phyloP scores from a whole-genome alignment of 225 moss, liverwort and hornwort genomes.

The Pseudoscleropodium purum region DNA sequence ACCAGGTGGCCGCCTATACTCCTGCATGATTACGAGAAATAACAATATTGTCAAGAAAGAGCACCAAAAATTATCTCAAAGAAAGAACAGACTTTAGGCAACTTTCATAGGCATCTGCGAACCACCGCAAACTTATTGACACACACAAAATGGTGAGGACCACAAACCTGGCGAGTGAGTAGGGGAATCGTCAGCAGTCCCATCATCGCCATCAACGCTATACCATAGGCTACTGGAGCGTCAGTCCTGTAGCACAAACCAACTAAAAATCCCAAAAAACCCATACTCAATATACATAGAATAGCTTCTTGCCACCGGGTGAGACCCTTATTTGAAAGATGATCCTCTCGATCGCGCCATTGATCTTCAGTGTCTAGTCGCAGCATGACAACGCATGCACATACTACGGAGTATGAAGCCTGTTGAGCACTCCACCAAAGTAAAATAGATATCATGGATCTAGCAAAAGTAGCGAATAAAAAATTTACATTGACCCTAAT shows the following conservation, averaged over 20 bases:
- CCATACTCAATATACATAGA: constrained; percentile 38
- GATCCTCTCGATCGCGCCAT: constrained; percentile 29
- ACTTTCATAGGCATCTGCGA: background rate
- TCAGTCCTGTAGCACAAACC: constrained; percentile 67
- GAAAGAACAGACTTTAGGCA: background rate
- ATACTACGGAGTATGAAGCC: constrained; percentile 89
- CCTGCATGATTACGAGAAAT: constrained; percentile 31
- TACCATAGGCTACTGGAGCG: constrained; percentile 37
- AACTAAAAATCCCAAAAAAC: constrained; percentile 60
- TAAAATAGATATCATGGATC: background rate
- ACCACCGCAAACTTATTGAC: background rate
- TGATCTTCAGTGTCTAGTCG: constrained; percentile 49
- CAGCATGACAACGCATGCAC: constrained; percentile 84
- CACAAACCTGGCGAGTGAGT: constrained; percentile 66
- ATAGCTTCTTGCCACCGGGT: constrained; percentile 53
- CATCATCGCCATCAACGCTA: constrained; percentile 44
- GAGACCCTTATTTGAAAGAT: constrained; percentile 20
- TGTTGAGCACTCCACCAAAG: constrained; percentile 27
- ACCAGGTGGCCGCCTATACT: constrained; percentile 66
- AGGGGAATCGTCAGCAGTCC: constrained; percentile 54
- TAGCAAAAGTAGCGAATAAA: background rate
- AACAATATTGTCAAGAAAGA: background rate
- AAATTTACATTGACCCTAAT: background rate
- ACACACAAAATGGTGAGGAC: background rate
- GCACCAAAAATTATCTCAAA: background rate